Percentiles rank a stretch among this genome's conserved stretches.
Conservation (phyloP, 1,139 yeast species). For the Hyphopichia pseudoburtonii region DNA sequence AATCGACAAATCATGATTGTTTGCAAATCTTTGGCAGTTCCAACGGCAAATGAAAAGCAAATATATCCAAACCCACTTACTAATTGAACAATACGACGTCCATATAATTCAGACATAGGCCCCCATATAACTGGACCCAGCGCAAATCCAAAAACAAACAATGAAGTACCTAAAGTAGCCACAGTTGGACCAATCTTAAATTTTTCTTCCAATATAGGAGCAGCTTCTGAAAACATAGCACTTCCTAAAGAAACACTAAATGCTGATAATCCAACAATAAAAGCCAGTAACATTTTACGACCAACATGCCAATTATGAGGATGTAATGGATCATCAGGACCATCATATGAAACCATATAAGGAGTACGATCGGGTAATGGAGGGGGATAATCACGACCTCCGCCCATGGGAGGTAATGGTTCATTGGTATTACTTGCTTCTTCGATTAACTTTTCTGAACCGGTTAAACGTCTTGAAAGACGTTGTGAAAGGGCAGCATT, state of each 20-base stretch:
- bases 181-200: conserved; percentile 57
- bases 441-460: conserved; percentile 23
- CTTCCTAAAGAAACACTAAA: conserved; percentile 53
- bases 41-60: conserved; percentile 67
- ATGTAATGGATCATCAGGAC: conserved; percentile 59
- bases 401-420: conserved; percentile 52
- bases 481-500: conserved; percentile 12
- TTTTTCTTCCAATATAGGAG: conserved; percentile 35
- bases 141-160: conserved; percentile 80
- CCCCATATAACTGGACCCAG: conserved; percentile 83
- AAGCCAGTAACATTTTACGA: conserved; percentile 41
- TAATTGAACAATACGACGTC: conserved; percentile 61
- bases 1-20: conserved; percentile 72
- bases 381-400: conserved; percentile 54
- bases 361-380: conserved; percentile 48
- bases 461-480: conserved; percentile 22
- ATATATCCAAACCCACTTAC: conserved; percentile 56
- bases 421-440: conserved; percentile 22
- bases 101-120: conserved; percentile 74
- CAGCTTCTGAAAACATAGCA: conserved; percentile 60
- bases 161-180: conserved; percentile 63
- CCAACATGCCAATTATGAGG: conserved; percentile 59
- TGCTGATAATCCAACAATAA: conserved; percentile 34
- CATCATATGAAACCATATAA: conserved; percentile 59
- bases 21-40: conserved; percentile 71